Evolutionary conservation across 2,329 filamentous ascomycete species (phyloP), one percentile per base, ranked within the genome.

Genomic region (Neofusicoccum laricinum): DNA sequence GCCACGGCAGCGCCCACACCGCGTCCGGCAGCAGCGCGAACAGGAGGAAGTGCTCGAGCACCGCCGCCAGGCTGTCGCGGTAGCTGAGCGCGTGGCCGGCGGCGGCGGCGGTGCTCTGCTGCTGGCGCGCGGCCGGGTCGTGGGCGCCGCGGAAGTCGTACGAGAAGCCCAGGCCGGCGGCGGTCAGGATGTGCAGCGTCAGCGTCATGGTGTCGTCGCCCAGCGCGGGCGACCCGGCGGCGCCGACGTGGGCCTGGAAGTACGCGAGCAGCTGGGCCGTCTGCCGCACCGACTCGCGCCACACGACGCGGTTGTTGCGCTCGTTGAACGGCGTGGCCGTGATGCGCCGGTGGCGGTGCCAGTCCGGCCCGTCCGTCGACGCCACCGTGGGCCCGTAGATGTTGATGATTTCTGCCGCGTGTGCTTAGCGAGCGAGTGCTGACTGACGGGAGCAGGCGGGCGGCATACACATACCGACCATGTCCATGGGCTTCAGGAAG

Each of bases 101-200:
- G 1, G 62, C 67, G 11, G 36, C 17, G 34, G 8, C 34, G n/a
- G n/a, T n/a, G n/a, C n/a, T n/a, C 5, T 55, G 7, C 1, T 34
- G 15, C 14, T 63, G 15, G 8, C n/a, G 4, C 1, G 3, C 11
- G 2, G 3, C 21, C 19, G 25, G 11, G 3, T 63, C 40, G 14
- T 45, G 17, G 0, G 61, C 21, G 12, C 50, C 59, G 25, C 45
- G 51, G 63, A 70, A 72, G 50, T 70, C 68, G 14, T 68, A 66
- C 5, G 50, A 64, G 4, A 74, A 71, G 8, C 76, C 75, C 49
- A 77, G 78, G 1, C 75, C 78, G 14, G 74, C 75, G 3, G 72
- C 67, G n/a, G 71, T 74, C 25, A 80, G 70, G 5, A 80, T 73
- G 51, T 79, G 75, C 41, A 79, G 67, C 0, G 77, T 73, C 3